phyloP scores from a whole-genome alignment of 1,284 basidiomycete genomes.

The Neonothopanus nambi region DNA sequence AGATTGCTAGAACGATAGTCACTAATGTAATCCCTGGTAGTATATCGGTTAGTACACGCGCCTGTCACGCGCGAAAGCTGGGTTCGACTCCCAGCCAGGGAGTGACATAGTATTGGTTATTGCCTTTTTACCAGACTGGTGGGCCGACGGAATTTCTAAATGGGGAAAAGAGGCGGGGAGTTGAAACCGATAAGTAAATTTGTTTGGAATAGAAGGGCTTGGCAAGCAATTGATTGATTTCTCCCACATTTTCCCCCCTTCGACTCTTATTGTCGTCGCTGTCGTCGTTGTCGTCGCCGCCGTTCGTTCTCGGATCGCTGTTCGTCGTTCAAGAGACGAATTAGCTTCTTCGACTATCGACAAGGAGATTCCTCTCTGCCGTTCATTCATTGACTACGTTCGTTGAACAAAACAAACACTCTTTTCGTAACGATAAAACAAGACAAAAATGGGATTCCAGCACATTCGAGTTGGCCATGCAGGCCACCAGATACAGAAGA shows the following conservation, averaged over 20 bases:
- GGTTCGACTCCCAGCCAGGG: too few relatives aligned
- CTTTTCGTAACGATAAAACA: background rate
- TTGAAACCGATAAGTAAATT: too few relatives aligned
- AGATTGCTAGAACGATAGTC: too few relatives aligned
- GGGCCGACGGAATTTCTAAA: too few relatives aligned
- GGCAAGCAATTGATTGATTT: slow-evolving; percentile 1
- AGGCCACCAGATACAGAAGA: slow-evolving; percentile 25
- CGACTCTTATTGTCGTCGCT: background rate
- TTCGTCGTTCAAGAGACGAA: background rate
- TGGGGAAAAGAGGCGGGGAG: too few relatives aligned
- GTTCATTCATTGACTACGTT: slow-evolving; percentile 4
- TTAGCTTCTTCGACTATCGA: slow-evolving; percentile 1
- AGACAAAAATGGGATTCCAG: slow-evolving; percentile 27
- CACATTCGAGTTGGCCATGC: slow-evolving; percentile 29
- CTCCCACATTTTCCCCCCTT: background rate
- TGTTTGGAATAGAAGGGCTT: too few relatives aligned
- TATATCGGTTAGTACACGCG: too few relatives aligned
- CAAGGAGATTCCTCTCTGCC: background rate
- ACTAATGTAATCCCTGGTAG: too few relatives aligned
- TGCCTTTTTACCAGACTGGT: too few relatives aligned
- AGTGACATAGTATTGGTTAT: too few relatives aligned
- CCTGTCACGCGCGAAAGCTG: too few relatives aligned
- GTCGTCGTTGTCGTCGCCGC: background rate
- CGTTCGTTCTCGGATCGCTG: background rate
- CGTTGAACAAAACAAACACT: background rate